Evolutionary conservation across 345 rosid genomes (phyloP), one percentile per base, ranked within the genome.

Genomic region (Salix brachista): DNA sequence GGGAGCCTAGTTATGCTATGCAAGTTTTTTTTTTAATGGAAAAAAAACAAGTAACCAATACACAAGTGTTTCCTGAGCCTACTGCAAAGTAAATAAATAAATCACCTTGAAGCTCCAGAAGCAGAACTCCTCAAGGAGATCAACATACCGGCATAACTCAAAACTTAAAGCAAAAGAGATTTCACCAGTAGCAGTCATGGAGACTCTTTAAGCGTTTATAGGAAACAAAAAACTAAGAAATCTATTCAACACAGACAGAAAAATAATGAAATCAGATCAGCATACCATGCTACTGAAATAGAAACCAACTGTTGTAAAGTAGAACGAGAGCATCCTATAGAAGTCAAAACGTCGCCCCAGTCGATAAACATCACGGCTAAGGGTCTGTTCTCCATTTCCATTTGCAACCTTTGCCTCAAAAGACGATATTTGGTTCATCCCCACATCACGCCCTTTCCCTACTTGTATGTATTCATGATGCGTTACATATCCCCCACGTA

Each of bases 341-440:
- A 96, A 96, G 85, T 96, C 98, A 80, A 92, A 91, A 26, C 84
- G 95, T 52, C 86, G 94, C 4, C 98, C 98, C 70, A 96, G 95
- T 67, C 98, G 90, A 81, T 96, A 94, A 77, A 96, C 92, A 50
- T 96, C 99, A 60, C 98, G 97, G 69, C 99, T 91, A 67, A 96
- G 94, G 28, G 97, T 94, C 83, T 94, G 99, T 84, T 96, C 99
- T 75, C 99, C 99, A 78, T 94, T 96, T 76, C 99, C 99, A 70
- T 87, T 91, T 21, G 99, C 97, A 86, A 88, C 97, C 84, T 91
- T 96, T 44, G 98, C 99, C 84, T 96, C 99, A 82, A 94, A 94
- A 62, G 70, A 50, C 11, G 98, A 94, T 79, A 96, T 92, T 69
- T 91, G 97, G 83, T 96, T 96, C 98, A 96, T 91, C 65, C 97